Evolutionary conservation across 306 rosid genomes (phyloP), one percentile per base, ranked within the genome.

Genomic region (Quercus ilex): DNA sequence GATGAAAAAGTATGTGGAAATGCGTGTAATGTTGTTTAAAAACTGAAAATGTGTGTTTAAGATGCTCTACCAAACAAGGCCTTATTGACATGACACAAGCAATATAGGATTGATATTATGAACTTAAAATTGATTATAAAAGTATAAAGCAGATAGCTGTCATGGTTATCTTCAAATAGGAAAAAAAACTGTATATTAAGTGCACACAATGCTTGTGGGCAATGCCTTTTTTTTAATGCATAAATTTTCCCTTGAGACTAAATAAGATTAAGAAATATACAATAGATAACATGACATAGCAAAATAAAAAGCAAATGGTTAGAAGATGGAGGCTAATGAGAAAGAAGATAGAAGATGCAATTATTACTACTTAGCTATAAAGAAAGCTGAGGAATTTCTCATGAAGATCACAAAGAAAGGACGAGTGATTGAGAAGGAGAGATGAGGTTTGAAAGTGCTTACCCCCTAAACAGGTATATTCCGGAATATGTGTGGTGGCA

Each of bases 261-360:
- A 35, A 67, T 33, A 19, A 35, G 52, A 33, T 18, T 17, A 7
- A 67, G 6, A n/a, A 18, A 35, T 67, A 33, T 17, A 33, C 15
- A 33, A 67, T 10, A 35, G 19, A 35, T 35, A 67, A 18, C n/a
- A 59, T 23, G 31, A 59, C 31, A 67, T 4, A 19, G 52, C n/a
- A 4, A 10, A 6, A 64, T 25, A 6, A 3, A 35, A 33, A 35
- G n/a, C 0, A 8, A 67, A 19, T 67, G 26, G 52, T 19, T 67
- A 67, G 25, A 63, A 12, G 69, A 67, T 67, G 26, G 25, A 9
- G 35, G 52, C n/a, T 9, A 33, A 33, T 33, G 49, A 67, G 17
- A 67, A 67, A 64, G 46, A 67, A 67, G 28, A 67, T n/a, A 19
- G 17, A 67, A 28, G 72, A 35, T 67, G 72, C 72, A 68, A 67